Base-by-base conservation (phyloP, 2,329 filamentous ascomycete genomes). In the Pseudopyricularia javanii region DNA sequence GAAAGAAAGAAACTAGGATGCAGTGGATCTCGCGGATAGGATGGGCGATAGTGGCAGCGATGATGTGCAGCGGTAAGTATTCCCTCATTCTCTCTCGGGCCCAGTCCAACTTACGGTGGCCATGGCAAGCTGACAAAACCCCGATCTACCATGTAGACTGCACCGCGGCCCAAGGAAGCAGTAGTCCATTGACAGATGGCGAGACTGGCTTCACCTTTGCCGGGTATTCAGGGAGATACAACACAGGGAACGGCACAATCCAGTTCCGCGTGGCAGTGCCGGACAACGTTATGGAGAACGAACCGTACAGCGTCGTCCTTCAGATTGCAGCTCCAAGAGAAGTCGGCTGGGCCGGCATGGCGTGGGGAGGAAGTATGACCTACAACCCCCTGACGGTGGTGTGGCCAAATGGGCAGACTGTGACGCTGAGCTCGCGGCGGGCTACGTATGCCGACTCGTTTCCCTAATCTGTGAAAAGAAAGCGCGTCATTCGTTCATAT, bases 291-390 rank as follows among this genome's bases (percentile, higher is more conserved):
- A 54, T 57, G 2, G 59, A 61, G 3, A 56, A 62, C 53, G 60
- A 57, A n/a, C 50, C 55, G 14, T 64, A 61, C 50, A 60, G 68
- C 51, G 60, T 62, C 1, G 63, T 69, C 47, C 56, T 71, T 4
- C 72, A 75, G 57, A 66, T 75, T 40, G 63, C 68, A 3, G 67
- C 71, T 1, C 72, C 73, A 7, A 62, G 62, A n/a, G 59, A 61
- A 1, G 66, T 73, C 48, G 73, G 72, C 53, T 76, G 73, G 73
- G 68, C 70, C 7, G 73, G 71, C 2, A 61, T 74, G 22, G 68
- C 73, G 11, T 75, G 73, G 73, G 73, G 71, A 15, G 73, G 71
- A 4, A 65, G 66, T 32, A 75, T 75, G 73, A 67, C 69, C 2
- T 71, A 72, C 60, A 70, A 71, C 54, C 73, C 73, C 2, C 61